Evolutionary conservation across 331 rosid species (phyloP).

Genomic region (Telfairia occidentalis): DNA sequence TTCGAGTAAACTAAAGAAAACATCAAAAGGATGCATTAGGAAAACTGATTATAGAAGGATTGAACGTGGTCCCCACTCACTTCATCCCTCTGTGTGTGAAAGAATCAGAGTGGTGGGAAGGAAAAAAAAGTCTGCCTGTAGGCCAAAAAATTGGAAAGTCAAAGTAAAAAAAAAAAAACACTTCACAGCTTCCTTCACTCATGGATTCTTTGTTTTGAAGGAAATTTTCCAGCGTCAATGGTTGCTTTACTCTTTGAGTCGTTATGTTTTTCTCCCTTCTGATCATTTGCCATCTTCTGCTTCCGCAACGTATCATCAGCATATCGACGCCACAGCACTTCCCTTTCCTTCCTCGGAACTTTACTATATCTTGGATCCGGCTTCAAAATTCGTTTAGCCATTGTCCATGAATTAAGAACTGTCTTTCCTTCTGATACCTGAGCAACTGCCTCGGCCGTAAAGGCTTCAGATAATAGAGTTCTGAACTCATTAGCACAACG

Average conservation of each 20-base stretch:
- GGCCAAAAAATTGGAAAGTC: background rate
- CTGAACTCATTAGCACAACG: conserved; percentile 73
- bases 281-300: conserved; percentile 43
- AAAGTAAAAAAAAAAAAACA: background rate
- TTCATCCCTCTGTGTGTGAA: background rate
- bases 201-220: conserved; percentile 33
- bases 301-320: conserved; percentile 60
- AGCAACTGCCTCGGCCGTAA: conserved; percentile 54
- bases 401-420: conserved; percentile 84
- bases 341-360: conserved; percentile 74
- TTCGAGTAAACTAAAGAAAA: background rate
- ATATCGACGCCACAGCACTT: conserved; percentile 62
- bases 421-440: conserved; percentile 64
- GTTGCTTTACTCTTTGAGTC: conserved; percentile 42
- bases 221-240: conserved; percentile 32
- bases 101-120: background rate
- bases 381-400: conserved; percentile 62
- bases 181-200: conserved; percentile 33
- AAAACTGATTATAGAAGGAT: background rate
- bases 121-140: background rate
- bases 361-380: conserved; percentile 64
- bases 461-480: conserved; percentile 54
- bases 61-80: background rate
- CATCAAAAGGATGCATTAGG: background rate
- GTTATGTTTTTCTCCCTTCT: conserved; percentile 43